Base-by-base conservation (phyloP, 75 land plant species). In the Larix kaempferi region DNA sequence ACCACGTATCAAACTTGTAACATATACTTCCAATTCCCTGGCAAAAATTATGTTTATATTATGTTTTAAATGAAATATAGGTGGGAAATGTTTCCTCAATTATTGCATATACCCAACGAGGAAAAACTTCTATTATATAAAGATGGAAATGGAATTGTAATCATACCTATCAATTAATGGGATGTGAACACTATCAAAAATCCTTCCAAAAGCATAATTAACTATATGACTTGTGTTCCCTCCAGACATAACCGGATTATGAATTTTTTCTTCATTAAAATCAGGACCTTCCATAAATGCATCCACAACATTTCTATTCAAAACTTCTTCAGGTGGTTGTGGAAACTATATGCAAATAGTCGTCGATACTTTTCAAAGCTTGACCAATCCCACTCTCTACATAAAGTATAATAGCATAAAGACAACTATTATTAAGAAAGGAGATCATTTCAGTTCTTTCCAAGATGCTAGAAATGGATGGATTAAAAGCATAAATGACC, bases 321-420 rank as follows among this genome's bases (percentile, higher is more conserved):
- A 85, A 23, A 92, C 61, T 41, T 91, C 84, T 73, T 88, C 87
- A 15, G 99, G 92, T 71, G 99, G 99, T 57, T 91, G 86, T 56
- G 92, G 87, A 80, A 97, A 97, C 78, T 97, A 98, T 78, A 87
- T 92, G 56, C 89, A 91, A 59, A 97, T 93, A 49, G 95, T 94
- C 78, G 90, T 91, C 78, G 94, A 78, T 19, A 97, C 98, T 83
- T 91, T 94, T 19, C 95, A 84, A 60, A 97, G 92, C 83, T 97
- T 97, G 55, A 84, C 86, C 79, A 97, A 82, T 56, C 91, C 90
- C 77, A 93, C 78, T 88, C 84, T 94, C 99, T 96, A 87, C 77
- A 85, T 16, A 21, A 5, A 2, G 35, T 39, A 41, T 14, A 59
- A n/a, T n/a, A n/a, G n/a, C n/a, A 52, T 5, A 35, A 79, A 80